These are phyloP conservation scores for Solanum gracilifrons DNA, from an alignment of 257 asterid species.

Conservation along the genomic window DNA sequence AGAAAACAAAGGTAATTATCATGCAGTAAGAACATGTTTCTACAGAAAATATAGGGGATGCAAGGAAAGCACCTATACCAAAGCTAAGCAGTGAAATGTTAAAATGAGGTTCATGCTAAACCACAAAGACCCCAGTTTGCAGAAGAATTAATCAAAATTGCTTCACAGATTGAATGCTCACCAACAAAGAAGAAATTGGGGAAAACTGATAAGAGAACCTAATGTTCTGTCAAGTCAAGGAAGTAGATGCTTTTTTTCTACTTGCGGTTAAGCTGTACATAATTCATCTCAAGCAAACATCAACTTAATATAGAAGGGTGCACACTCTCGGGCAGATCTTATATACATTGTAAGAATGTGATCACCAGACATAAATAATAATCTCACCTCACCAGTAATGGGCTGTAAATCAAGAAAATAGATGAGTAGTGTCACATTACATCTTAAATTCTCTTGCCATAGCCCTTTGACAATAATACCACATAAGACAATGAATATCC, in stretches of 20 bases:
- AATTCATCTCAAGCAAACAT: not conserved
- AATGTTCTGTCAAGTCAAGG: not conserved
- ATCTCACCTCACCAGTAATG: not conserved
- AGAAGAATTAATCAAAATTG: not conserved
- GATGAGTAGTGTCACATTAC: not conserved
- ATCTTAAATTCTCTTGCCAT: not conserved
- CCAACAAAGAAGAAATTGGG: not conserved
- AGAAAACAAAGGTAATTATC: slow-evolving; percentile 1
- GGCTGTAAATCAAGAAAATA: not conserved
- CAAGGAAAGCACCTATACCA: not conserved
- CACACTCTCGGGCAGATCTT: not conserved
- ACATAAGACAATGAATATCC: not conserved
- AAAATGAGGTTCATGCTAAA: not conserved
- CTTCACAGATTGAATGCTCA: not conserved
- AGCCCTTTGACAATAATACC: not conserved
- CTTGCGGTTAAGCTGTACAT: not conserved
- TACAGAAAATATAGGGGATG: not conserved
- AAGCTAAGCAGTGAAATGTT: not conserved
- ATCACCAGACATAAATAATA: not conserved
- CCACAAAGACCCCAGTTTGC: not conserved
- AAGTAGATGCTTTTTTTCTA: not conserved
- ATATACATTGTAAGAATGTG: not conserved
- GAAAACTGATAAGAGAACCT: not conserved
- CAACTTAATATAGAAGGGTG: not conserved
- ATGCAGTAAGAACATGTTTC: slow-evolving; percentile 1